Evolutionary conservation across 371 early-diverging fungal species (phyloP).

Genomic region (Rhizopus microsporus): DNA sequence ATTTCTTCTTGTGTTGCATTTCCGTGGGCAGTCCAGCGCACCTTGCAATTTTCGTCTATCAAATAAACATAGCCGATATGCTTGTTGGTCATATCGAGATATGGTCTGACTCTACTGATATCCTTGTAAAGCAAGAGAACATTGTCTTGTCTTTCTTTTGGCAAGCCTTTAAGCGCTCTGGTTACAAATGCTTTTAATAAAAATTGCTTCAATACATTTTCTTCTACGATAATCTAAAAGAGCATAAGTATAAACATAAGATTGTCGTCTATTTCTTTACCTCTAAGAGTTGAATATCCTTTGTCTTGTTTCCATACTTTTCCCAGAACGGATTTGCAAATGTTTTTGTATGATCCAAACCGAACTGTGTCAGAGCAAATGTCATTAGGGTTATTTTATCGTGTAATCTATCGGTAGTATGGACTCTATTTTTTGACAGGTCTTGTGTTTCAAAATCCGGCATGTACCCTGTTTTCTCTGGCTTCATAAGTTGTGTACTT

Average conservation of each 20-base stretch:
- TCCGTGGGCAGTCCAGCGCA: conserved; percentile 91
- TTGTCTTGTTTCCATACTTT: conserved; percentile 33
- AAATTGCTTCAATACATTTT: conserved; percentile 64
- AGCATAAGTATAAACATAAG: neutral
- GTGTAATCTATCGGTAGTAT: conserved; percentile 58
- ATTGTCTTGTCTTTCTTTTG: conserved; percentile 59
- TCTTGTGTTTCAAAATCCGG: conserved; percentile 69
- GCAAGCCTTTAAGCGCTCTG: conserved; percentile 58
- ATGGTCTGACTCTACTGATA: conserved; percentile 55
- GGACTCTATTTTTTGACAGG: conserved; percentile 52
- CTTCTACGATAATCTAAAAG: conserved; percentile 62
- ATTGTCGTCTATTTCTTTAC: conserved; percentile 18
- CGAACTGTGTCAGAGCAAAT: conserved; percentile 72
- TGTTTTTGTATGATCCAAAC: conserved; percentile 69
- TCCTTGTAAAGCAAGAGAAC: conserved; percentile 66
- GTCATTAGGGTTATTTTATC: conserved; percentile 65
- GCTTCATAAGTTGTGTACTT: conserved; percentile 45
- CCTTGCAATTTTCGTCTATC: conserved; percentile 69
- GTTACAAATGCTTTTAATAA: conserved; percentile 66
- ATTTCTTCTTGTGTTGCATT: conserved; percentile 68
- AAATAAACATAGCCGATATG: conserved; percentile 81
- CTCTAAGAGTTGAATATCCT: conserved; percentile 44
- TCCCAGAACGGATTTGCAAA: conserved; percentile 57
- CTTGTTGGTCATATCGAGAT: conserved; percentile 71
- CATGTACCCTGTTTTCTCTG: conserved; percentile 67